Conservation (phyloP, 768 basidiomycete species). For the Dentipellis fragilis region DNA sequence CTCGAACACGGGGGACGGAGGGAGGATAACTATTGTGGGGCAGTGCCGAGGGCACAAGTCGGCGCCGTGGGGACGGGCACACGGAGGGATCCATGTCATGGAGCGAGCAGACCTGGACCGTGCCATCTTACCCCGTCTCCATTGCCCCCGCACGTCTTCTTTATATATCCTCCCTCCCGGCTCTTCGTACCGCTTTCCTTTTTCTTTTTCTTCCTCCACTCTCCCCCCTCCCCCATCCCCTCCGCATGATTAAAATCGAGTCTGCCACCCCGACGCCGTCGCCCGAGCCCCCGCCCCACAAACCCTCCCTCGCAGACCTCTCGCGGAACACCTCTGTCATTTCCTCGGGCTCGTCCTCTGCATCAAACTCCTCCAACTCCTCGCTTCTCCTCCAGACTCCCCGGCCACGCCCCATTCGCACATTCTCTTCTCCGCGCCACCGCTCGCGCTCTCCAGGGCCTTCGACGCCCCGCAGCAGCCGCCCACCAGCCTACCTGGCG, state of each 20-base stretch:
- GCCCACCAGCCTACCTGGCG: conserved; percentile 49
- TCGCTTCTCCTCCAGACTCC: conserved; percentile 25
- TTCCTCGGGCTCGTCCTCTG: conserved; percentile 51
- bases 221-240: background rate
- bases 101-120: too few species aligned
- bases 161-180: background rate
- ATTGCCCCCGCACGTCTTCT: background rate
- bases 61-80: too few species aligned
- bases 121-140: too few species aligned
- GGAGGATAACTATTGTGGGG: too few species aligned
- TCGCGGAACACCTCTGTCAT: conserved; percentile 73
- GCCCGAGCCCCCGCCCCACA: conserved; percentile 20
- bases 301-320: conserved; percentile 46
- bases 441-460: conserved; percentile 41
- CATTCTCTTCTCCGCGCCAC: conserved; percentile 55
- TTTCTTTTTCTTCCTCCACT: background rate
- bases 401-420: conserved; percentile 46
- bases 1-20: too few species aligned
- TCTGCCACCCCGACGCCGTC: conserved; percentile 11
- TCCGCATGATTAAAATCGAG: background rate
- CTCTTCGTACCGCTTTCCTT: background rate
- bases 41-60: too few species aligned
- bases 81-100: too few species aligned
- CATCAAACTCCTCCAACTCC: conserved; percentile 32
- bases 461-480: conserved; percentile 22